Percentiles rank a stretch among this genome's conserved stretches.
Evolutionary conservation across 106 monocot genomes (phyloP).

Genomic region (Hemerocallis citrina): DNA sequence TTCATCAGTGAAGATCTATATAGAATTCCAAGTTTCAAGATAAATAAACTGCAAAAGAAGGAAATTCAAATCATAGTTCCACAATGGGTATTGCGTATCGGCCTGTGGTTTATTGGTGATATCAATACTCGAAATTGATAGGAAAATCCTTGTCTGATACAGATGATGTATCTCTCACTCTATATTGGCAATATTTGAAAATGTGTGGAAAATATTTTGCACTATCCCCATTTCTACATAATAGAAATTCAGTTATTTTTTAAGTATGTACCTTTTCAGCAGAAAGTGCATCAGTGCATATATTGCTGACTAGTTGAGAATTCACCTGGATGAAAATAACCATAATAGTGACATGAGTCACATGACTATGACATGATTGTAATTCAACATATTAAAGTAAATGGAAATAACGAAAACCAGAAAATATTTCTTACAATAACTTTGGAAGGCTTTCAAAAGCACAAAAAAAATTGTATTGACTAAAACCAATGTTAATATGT

Average conservation of each 20-base stretch:
- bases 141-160: too few species aligned
- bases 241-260: background rate
- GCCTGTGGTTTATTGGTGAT: too few species aligned
- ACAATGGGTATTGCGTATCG: too few species aligned
- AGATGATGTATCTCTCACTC: too few species aligned
- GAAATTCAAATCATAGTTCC: too few species aligned
- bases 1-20: background rate
- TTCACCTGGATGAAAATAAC: constrained; percentile 48
- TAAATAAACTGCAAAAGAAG: background rate
- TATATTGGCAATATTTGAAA: too few species aligned
- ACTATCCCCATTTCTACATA: background rate
- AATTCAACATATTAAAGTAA: too few species aligned
- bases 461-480: too few species aligned
- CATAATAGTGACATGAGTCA: background rate
- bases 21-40: background rate
- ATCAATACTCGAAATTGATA: too few species aligned
- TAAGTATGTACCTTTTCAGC: constrained; percentile 50
- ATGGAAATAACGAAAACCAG: background rate
- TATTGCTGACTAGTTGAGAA: constrained; percentile 62
- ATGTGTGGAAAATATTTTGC: too few species aligned
- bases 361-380: too few species aligned
- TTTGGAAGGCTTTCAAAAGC: background rate
- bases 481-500: too few species aligned
- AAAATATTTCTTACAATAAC: background rate
- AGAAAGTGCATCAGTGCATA: constrained; percentile 71